Percentiles rank a stretch among this genome's conserved stretches.
phyloP scores from a whole-genome alignment of 2,329 filamentous ascomycete species.

The Xylariales sp. region DNA sequence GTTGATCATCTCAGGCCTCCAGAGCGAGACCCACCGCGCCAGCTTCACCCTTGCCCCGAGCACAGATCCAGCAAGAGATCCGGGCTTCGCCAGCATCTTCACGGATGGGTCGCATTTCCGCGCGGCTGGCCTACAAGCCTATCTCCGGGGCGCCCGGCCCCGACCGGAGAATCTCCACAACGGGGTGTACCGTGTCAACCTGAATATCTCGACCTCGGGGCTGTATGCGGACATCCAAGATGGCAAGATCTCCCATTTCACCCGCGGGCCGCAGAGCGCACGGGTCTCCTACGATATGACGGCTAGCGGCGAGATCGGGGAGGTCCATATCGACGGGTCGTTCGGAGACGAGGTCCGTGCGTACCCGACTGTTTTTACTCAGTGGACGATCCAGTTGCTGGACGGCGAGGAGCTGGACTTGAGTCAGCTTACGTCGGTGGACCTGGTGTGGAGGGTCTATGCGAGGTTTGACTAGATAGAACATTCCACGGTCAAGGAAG shows the following conservation, averaged over 20 bases:
- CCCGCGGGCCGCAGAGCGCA: not conserved
- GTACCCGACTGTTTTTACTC: not conserved
- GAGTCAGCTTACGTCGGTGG: not conserved
- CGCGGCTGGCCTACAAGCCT: not conserved
- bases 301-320: not conserved
- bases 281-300: not conserved
- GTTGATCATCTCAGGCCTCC: not conserved
- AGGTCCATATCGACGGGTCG: not conserved
- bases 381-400: constrained; percentile 9
- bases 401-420: not conserved
- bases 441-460: not conserved
- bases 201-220: constrained; percentile 6
- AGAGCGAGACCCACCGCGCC: not conserved
- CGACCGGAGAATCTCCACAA: not conserved
- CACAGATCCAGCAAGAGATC: not conserved
- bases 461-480: no score
- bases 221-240: constrained; percentile 8
- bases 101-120: not conserved
- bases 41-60: not conserved
- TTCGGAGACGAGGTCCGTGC: not conserved
- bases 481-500: no score
- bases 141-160: not conserved
- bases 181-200: not conserved
- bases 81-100: not conserved
- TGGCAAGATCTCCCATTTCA: constrained; percentile 5